Evolutionary conservation across 78 protist genomes (phyloP), one percentile per base, ranked within the genome.

Genomic region (Reticulomyxa filosa): DNA sequence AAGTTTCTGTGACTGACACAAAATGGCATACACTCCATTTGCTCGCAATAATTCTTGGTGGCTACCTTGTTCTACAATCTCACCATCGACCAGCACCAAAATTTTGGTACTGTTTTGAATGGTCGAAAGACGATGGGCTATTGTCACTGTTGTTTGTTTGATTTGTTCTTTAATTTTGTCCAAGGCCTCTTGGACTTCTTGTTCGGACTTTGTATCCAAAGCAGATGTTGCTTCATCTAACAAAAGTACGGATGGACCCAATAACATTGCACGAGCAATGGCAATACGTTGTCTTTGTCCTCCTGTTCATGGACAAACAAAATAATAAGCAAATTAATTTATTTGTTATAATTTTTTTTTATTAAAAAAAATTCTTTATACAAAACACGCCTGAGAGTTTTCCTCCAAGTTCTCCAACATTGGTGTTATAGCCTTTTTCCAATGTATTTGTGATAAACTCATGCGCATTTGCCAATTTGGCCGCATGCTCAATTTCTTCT

Each of bases 161-260:
- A n/a, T n/a, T 23, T 75, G 80, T 11, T 72, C 34, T 70, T 69
- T 61, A 11, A 59, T 22, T 27, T 22, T 8, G 39, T 79, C 38
- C 27, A 70, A n/a, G 23, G 88, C 83, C 52, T 80, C 77, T 33
- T 79, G 78, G 37, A 88, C 83, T 2, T 72, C 73, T 38, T 70
- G 65, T 70, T 88, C 94, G 25, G 73, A 66, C 63, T 82, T 76
- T 3, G 90, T 63, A 66, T 88, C 94, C n/a, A 88, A 73, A 25
- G 84, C 85, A 4, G 88, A 71, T 10, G 94, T 88, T 25, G 84
- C 82, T 74, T 88, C 95, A 70, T 95, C 99, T 6, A 95, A 81
- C 8, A 95, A 65, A 13, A 95, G 63, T 35, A 95, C 76, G 51
- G 57, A 64, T 20, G 97, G 94, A 51, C 87, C 72, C 38, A 71